These are phyloP conservation scores for Amniculicola lignicola DNA, from an alignment of 495 filamentous ascomycete genomes.

Conservation along the genomic window DNA sequence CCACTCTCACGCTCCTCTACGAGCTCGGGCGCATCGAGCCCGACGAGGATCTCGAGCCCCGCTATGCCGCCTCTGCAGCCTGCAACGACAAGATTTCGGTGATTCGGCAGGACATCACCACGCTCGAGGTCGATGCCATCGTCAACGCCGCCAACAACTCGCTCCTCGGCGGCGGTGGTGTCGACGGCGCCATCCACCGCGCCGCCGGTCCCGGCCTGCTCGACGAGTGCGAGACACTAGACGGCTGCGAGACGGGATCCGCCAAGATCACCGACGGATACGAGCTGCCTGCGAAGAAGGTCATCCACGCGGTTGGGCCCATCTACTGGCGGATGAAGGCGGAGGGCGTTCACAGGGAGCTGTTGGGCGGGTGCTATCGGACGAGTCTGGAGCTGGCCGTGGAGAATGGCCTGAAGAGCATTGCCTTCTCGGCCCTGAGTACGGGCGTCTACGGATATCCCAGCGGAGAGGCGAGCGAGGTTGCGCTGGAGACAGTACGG, in stretches of 20 bases:
- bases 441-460: conserved; percentile 93
- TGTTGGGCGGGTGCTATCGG: conserved; percentile 69
- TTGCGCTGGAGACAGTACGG: conserved; percentile 66
- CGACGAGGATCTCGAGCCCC: conserved; percentile 20
- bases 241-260: conserved; percentile 71
- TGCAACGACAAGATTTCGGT: conserved; percentile 72
- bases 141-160: conserved; percentile 88
- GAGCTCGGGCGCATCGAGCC: conserved; percentile 39
- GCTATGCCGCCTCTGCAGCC: conserved; percentile 15
- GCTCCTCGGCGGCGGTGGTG: conserved; percentile 80
- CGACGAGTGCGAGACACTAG: conserved; percentile 64
- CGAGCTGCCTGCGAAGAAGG: conserved; percentile 65
- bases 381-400: conserved; percentile 70
- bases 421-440: conserved; percentile 81
- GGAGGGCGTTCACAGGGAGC: conserved; percentile 44
- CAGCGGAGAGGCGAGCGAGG: conserved; percentile 61
- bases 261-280: conserved; percentile 84
- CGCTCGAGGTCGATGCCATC: conserved; percentile 73
- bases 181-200: conserved; percentile 69
- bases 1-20: conserved; percentile 65
- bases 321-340: conserved; percentile 55
- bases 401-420: conserved; percentile 58
- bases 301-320: conserved; percentile 91
- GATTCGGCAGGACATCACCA: conserved; percentile 79
- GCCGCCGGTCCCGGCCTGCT: conserved; percentile 70